Base-by-base conservation (phyloP, 2,329 filamentous ascomycete species). In the Colletotrichum lindemuthianum region DNA sequence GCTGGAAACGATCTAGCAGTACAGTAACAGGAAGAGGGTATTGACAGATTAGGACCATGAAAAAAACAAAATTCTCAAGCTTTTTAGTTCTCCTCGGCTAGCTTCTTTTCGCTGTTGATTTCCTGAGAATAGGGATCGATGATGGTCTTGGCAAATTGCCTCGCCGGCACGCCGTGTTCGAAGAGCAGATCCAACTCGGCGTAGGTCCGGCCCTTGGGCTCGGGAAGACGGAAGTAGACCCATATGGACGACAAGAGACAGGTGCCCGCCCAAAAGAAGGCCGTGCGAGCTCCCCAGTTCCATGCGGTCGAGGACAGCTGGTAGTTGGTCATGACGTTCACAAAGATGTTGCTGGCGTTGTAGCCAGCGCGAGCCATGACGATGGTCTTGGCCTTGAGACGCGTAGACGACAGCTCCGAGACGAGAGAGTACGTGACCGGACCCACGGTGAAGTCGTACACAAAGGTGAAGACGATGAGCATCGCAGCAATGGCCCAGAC, bases 361-460 rank as follows among this genome's bases (percentile, higher is more conserved):
- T 82, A 83, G 13, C 72, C 72, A 41, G 76, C 77, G 11, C 84
- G 77, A 1, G 83, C 81, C 52, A 87, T 74, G 3, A 85, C 83
- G 11, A 86, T 82, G 1, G 84, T 85, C 75, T 86, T 86, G 36
- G 81, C 78, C 65, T 84, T 82, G 41, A 87, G 79, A 8, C 85
- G 79, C 1, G 82, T 82, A 0, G 84, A 85, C 0, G 84, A 84
- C 4, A 83, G 78, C 68, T 87, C 85, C 0, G 84, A 80, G 10
- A 86, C 70, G 34, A 87, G 74, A 1, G 79, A 79, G 71, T 86
- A 87, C 5, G 81, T 81, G 8, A 86, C 79, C 0, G 85, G 84
- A 0, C 85, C 86, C 11, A 87, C 79, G 1, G 83, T 83, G 59
- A 83, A 78, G 73, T 84, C 83, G 72, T 87, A 88, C 2, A 82